Percentiles rank a stretch among this genome's conserved stretches.
Conservation (phyloP, 1,284 basidiomycete species). For the Apiotrichum veenhuisii region DNA sequence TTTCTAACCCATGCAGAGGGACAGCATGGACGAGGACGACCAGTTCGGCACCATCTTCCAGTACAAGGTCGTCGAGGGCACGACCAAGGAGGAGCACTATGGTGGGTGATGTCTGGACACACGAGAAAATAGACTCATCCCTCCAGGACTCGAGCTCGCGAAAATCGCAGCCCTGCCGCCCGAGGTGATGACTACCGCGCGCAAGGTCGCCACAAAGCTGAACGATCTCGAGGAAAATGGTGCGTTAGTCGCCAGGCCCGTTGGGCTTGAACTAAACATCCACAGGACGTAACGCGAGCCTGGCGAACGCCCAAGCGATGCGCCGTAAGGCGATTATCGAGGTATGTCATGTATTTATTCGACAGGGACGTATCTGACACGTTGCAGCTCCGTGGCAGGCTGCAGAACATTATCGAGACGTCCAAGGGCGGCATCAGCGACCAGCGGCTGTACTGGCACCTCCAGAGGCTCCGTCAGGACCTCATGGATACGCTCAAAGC, state of each 20-base stretch:
- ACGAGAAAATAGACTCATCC: background rate
- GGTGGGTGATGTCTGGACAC: constrained; percentile 24
- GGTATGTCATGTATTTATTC: constrained; percentile 5
- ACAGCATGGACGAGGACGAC: constrained; percentile 49
- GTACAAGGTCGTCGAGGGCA: constrained; percentile 58
- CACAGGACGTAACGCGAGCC: constrained; percentile 15
- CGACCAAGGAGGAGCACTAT: constrained; percentile 42
- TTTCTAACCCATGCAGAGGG: background rate
- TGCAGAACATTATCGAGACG: constrained; percentile 11
- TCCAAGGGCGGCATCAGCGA: constrained; percentile 2
- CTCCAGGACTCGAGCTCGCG: constrained; percentile 75
- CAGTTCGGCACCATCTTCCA: constrained; percentile 69
- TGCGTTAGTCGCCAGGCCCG: background rate
- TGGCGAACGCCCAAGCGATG: constrained; percentile 8
- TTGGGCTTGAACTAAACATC: background rate
- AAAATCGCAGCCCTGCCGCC: constrained; percentile 73
- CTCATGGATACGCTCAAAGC: constrained; percentile 3
- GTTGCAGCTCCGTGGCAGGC: constrained; percentile 13
- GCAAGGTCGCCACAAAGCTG: constrained; percentile 61
- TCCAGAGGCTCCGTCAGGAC: constrained; percentile 5
- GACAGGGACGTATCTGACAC: background rate
- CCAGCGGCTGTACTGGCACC: constrained; percentile 1
- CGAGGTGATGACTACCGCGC: constrained; percentile 62
- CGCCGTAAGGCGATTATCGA: constrained; percentile 21
- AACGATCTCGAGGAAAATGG: constrained; percentile 59